These are phyloP conservation scores for Rhizoclosmatium globosum DNA, from an alignment of 192 early-diverging fungal genomes.

Conservation along the genomic window DNA sequence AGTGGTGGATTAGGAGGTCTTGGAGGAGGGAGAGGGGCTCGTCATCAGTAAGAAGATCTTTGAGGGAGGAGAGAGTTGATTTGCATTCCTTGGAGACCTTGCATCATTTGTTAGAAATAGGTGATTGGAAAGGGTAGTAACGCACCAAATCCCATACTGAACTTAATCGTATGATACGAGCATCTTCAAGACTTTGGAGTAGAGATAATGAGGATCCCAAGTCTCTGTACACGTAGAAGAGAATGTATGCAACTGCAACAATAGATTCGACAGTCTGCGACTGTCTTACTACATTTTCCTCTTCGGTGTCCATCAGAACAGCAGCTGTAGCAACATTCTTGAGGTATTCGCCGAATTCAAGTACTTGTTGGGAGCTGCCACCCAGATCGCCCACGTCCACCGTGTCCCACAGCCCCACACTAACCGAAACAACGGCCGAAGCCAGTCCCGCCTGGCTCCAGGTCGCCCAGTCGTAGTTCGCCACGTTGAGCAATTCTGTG, in stretches of 20 bases:
- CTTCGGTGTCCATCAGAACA: not conserved
- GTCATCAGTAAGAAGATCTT: not conserved
- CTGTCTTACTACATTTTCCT: not conserved
- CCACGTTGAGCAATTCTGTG: not conserved
- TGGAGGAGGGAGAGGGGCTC: constrained; percentile 35
- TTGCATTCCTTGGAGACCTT: not conserved
- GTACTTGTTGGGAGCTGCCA: not conserved
- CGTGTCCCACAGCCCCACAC: not conserved
- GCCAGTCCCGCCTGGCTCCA: not conserved
- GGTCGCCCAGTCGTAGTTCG: not conserved
- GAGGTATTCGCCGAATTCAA: not conserved
- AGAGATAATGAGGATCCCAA: constrained; percentile 33
- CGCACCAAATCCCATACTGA: constrained; percentile 40
- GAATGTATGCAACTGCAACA: constrained; percentile 32
- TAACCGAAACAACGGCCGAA: not conserved
- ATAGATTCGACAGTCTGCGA: constrained; percentile 19
- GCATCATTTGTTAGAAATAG: too few species aligned
- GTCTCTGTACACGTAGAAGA: constrained; percentile 48
- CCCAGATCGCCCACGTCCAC: not conserved
- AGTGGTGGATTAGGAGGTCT: constrained; percentile 45
- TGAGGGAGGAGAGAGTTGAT: not conserved
- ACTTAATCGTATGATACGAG: constrained; percentile 33
- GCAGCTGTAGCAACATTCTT: not conserved
- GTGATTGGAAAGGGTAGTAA: too few species aligned
- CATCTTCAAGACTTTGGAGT: constrained; percentile 32